phyloP scores from a whole-genome alignment of 768 basidiomycete genomes.

The Podaxis sp. region DNA sequence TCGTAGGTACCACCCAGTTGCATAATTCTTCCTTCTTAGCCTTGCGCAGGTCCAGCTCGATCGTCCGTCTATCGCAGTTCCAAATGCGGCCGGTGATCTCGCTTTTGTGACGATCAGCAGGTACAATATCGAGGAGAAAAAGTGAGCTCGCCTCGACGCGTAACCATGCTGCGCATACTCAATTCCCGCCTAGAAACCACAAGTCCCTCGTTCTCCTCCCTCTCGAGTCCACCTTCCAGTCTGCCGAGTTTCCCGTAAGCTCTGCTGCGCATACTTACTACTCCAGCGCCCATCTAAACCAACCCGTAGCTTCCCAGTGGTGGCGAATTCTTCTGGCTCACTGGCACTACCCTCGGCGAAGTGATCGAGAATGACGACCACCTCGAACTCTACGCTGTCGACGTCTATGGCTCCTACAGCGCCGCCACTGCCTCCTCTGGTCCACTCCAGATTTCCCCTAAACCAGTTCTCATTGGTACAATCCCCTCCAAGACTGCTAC shows the following conservation, averaged over 20 bases:
- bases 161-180: not conserved
- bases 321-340: slow-evolving; percentile 81
- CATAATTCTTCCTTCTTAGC: not conserved
- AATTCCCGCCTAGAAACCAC: slow-evolving; percentile 50
- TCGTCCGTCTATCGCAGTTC: slow-evolving; percentile 63
- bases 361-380: slow-evolving; percentile 57
- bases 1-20: slow-evolving; percentile 32
- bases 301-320: slow-evolving; percentile 52
- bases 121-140: slow-evolving; percentile 72
- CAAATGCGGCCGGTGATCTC: slow-evolving; percentile 69
- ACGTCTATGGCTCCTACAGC: slow-evolving; percentile 45
- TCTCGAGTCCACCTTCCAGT: slow-evolving; percentile 48
- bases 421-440: slow-evolving; percentile 22
- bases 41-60: slow-evolving; percentile 50
- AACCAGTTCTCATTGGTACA: slow-evolving; percentile 54
- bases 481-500: slow-evolving; percentile 67
- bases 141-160: slow-evolving; percentile 45
- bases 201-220: slow-evolving; percentile 66
- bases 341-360: slow-evolving; percentile 67
- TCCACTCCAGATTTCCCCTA: slow-evolving; percentile 33
- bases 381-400: slow-evolving; percentile 60
- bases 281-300: not conserved
- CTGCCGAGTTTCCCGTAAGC: slow-evolving; percentile 55
- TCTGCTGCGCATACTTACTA: not conserved
- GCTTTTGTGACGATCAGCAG: slow-evolving; percentile 64